These are phyloP conservation scores for Geotrichum bryndzae DNA, from an alignment of 1,139 yeast species.

Conservation along the genomic window DNA sequence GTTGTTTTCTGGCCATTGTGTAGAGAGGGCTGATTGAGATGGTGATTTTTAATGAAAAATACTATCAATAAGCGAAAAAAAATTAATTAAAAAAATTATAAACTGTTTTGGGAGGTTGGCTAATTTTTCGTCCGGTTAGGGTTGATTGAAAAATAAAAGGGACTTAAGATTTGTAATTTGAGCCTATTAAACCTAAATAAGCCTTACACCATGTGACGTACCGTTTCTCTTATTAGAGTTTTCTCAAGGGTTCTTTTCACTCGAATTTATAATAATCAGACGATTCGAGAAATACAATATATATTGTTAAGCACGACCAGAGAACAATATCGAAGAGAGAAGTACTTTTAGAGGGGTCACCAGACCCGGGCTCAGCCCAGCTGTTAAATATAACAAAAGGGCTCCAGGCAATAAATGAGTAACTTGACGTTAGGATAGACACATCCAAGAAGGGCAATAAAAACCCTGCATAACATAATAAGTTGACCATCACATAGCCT, in stretches of 20 bases:
- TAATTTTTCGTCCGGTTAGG: not conserved
- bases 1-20: conserved; percentile 6
- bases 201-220: too few relatives aligned
- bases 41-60: not conserved
- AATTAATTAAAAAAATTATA: not conserved
- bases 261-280: not conserved
- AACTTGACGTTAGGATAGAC: too few relatives aligned
- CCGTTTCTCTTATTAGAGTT: not conserved
- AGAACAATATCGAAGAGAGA: too few relatives aligned
- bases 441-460: too few relatives aligned
- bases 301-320: too few relatives aligned
- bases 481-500: too few relatives aligned
- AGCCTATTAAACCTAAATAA: not conserved
- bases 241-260: not conserved
- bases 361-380: too few relatives aligned
- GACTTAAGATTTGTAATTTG: not conserved
- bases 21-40: not conserved
- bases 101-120: not conserved
- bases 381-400: too few relatives aligned
- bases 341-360: too few relatives aligned
- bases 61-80: not conserved
- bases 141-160: not conserved
- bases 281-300: not conserved
- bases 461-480: too few relatives aligned
- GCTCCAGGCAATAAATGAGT: too few relatives aligned